A percentile compares a stretch with the other conserved stretches of the same genome.
Conservation (phyloP, 257 asterid species). For the Knoxia roxburghii region DNA sequence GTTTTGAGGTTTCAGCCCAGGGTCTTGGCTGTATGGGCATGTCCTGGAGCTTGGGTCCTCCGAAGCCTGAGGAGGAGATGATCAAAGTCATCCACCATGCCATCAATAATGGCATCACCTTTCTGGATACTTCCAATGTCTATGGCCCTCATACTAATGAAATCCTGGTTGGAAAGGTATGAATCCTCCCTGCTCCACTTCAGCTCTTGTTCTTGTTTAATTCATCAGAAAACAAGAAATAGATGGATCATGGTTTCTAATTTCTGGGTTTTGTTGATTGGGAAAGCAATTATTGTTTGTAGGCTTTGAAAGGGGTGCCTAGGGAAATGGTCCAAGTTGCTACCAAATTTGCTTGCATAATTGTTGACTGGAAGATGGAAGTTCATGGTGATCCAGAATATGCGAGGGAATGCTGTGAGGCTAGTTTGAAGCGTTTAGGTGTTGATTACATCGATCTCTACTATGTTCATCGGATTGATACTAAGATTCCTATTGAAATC, state of each 20-base stretch:
- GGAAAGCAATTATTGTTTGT: not conserved
- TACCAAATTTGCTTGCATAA: not conserved
- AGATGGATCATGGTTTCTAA: not conserved
- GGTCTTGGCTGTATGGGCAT: slow-evolving; percentile 22
- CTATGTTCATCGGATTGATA: slow-evolving; percentile 23
- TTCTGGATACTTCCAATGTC: slow-evolving; percentile 24
- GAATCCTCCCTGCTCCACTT: not conserved
- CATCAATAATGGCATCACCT: slow-evolving; percentile 4
- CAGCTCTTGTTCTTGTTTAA: not conserved
- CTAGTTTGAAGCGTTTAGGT: slow-evolving; percentile 27
- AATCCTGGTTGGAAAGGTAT: slow-evolving; percentile 27
- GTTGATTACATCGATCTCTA: slow-evolving; percentile 26
- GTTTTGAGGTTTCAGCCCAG: slow-evolving; percentile 18
- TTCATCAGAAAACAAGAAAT: not conserved
- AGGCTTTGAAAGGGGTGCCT: slow-evolving; percentile 7
- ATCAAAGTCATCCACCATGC: slow-evolving; percentile 7
- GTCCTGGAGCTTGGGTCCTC: slow-evolving; percentile 15
- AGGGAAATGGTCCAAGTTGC: slow-evolving; percentile 6
- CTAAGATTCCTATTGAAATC: slow-evolving; percentile 14
- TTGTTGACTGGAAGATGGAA: no score
- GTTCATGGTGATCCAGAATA: slow-evolving; percentile 17
- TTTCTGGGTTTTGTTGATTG: not conserved
- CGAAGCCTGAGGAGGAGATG: slow-evolving; percentile 20
- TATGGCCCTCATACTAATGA: slow-evolving; percentile 27
- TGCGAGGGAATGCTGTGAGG: slow-evolving; percentile 22